These are phyloP conservation scores for Pleodorina starrii DNA, from an alignment of 139 green algal genomes.

Conservation along the genomic window DNA sequence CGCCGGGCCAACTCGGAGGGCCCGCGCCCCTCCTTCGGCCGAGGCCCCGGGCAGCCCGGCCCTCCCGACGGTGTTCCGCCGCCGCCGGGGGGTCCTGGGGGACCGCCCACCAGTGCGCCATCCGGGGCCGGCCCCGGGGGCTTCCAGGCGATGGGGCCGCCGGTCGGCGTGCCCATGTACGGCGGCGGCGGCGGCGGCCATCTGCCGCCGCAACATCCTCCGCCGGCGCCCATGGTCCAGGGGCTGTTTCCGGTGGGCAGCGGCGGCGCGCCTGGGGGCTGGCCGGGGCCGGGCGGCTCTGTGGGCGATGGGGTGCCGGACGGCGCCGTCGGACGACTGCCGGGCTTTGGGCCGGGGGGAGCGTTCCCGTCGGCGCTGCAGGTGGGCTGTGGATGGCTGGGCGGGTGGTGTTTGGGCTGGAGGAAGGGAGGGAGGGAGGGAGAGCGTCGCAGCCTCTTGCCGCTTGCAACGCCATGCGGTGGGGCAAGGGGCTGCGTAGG, in stretches of 20 bases:
- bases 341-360: not conserved
- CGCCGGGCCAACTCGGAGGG: constrained; percentile 38
- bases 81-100: not conserved
- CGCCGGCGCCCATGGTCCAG: not conserved
- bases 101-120: not conserved
- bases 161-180: too few species aligned
- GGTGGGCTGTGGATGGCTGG: too few species aligned
- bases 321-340: not conserved
- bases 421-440: too few species aligned
- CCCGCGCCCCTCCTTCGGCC: not conserved
- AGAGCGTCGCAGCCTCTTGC: too few species aligned
- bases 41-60: not conserved
- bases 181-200: too few species aligned
- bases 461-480: too few species aligned
- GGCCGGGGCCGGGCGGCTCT: not conserved
- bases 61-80: constrained; percentile 19
- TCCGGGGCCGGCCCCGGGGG: not conserved
- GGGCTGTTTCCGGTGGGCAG: not conserved
- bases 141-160: too few species aligned
- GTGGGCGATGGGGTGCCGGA: not conserved
- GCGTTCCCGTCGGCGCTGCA: constrained; percentile 7
- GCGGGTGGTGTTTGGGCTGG: too few species aligned
- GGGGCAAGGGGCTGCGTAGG: too few species aligned
- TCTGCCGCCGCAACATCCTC: not conserved
- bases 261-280: not conserved